Evolutionary conservation across 2,329 filamentous ascomycete genomes (phyloP).

Genomic region (Ophiostoma fasciatum): DNA sequence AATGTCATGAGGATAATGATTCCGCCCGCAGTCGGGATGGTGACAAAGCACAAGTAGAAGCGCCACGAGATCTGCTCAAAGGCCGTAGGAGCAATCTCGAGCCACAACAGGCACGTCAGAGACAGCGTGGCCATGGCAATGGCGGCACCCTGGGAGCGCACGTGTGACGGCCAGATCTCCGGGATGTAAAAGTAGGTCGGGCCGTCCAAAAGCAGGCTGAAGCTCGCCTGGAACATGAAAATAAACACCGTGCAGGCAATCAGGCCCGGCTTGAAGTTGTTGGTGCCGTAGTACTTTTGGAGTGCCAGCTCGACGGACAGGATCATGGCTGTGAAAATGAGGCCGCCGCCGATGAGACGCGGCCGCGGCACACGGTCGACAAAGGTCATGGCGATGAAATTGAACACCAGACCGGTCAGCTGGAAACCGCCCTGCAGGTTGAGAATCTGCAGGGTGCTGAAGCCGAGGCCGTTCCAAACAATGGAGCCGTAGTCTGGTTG

Average conservation of each 20-base stretch:
- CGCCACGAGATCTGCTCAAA: neutral
- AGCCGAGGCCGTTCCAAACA: constrained; percentile 1
- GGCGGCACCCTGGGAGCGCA: neutral
- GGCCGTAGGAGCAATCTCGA: neutral
- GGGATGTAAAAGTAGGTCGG: neutral
- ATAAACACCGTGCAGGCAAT: neutral
- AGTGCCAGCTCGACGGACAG: constrained; percentile 1
- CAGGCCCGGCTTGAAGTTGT: neutral
- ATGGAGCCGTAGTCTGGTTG: constrained; percentile 1
- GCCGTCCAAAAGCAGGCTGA: neutral
- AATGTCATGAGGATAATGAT: neutral
- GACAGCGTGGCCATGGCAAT: neutral
- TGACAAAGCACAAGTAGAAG: neutral
- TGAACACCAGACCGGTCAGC: neutral
- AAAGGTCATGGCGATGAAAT: neutral
- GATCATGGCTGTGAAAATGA: neutral
- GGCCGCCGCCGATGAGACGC: neutral
- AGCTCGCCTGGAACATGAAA: constrained; percentile 1
- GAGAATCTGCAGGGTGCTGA: neutral
- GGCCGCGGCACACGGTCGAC: constrained; percentile 2
- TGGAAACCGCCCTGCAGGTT: constrained; percentile 1
- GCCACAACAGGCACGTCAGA: neutral
- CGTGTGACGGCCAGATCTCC: neutral
- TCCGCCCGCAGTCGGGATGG: neutral
- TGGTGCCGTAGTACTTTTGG: neutral